Percentiles rank a stretch among this genome's conserved stretches.
Evolutionary conservation across 192 early-diverging fungal species (phyloP).

Genomic region (Mortierella antarctica): DNA sequence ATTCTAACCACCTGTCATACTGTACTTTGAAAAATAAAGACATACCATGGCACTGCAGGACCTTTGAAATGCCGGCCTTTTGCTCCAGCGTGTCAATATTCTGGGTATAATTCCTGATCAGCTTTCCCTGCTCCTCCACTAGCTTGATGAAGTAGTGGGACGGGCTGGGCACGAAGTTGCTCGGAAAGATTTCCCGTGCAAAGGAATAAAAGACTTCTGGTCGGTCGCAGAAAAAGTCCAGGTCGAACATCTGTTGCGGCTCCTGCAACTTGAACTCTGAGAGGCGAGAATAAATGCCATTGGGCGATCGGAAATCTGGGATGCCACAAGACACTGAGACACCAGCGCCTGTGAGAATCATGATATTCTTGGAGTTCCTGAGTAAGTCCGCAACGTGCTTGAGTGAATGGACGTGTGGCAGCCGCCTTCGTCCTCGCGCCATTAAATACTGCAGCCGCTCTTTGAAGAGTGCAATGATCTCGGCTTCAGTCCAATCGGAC

Average conservation of each 20-base stretch:
- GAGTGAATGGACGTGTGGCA: slow-evolving; percentile 67
- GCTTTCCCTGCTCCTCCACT: slow-evolving; percentile 84
- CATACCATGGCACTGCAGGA: slow-evolving; percentile 92
- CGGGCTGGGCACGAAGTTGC: slow-evolving; percentile 87
- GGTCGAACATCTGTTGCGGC: slow-evolving; percentile 96
- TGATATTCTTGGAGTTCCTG: slow-evolving; percentile 71
- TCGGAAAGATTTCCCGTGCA: slow-evolving; percentile 89
- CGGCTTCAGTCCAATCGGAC: slow-evolving; percentile 56
- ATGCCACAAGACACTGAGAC: slow-evolving; percentile 96
- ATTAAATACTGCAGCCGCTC: slow-evolving; percentile 54
- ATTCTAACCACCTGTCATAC: not conserved
- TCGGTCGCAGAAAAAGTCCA: slow-evolving; percentile 86
- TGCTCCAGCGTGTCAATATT: slow-evolving; percentile 98
- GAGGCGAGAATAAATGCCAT: slow-evolving; percentile 90
- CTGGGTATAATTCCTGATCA: slow-evolving; percentile 96
- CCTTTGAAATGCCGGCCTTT: slow-evolving; percentile 80
- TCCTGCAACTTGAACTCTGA: slow-evolving; percentile 93
- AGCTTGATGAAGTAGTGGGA: slow-evolving; percentile 91
- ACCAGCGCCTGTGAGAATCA: slow-evolving; percentile 93
- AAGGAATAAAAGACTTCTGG: slow-evolving; percentile 98
- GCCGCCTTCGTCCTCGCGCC: slow-evolving; percentile 62
- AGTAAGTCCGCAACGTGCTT: slow-evolving; percentile 75
- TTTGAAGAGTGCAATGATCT: slow-evolving; percentile 69
- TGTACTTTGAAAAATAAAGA: not conserved
- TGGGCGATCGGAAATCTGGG: slow-evolving; percentile 94